Evolutionary conservation across 352 stramenopile genomes (phyloP), one percentile per base, ranked within the genome.

Genomic region (Hyaloperonospora arabidopsidis): DNA sequence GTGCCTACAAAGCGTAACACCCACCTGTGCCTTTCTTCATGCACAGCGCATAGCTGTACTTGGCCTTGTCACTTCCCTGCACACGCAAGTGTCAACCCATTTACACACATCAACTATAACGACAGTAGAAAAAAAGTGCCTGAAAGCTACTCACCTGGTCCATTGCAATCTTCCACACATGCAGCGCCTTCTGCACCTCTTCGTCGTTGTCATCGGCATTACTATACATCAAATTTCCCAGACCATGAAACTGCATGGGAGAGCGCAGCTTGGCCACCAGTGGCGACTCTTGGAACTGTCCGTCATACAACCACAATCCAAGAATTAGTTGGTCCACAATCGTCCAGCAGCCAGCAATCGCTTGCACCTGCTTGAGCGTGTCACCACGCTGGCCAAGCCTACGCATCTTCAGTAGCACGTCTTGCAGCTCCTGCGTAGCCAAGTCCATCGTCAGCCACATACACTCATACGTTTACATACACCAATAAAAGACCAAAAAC

Each of bases 181-280:
- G 75, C 35, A 88, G 61, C 45, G 83, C 76, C 57, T 90, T 92
- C 40, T 88, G 67, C 22, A 85, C 63, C 53, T 90, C 79, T 41
- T 67, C 58, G 1, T 69, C 49, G 23, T 84, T 85, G 29, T 74
- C 71, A 6, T 68, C 65, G 1, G 77, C 66, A 45, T 93, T 93
- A 56, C 76, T 77, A 70, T 87, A 93, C 49, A 93, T 88, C 70
- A 90, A 83, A 59, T 90, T 89, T 48, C 74, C 84, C 14, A 93
- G 57, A 2, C 77, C 75, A 38, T 82, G 86, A 38, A 81, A 76
- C 58, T 90, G 74, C 23, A 68, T 54, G n/a, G 73, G 74, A n/a
- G 58, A 75, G 46, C 65, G 64, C 22, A 89, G 59, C 1, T 63
- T 77, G 18, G 61, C 55, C 51, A 89, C 76, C 40, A 89, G 62